These are phyloP conservation scores for Trematosphaeria pertusa DNA, from an alignment of 2,329 filamentous ascomycete genomes.

Conservation along the genomic window DNA sequence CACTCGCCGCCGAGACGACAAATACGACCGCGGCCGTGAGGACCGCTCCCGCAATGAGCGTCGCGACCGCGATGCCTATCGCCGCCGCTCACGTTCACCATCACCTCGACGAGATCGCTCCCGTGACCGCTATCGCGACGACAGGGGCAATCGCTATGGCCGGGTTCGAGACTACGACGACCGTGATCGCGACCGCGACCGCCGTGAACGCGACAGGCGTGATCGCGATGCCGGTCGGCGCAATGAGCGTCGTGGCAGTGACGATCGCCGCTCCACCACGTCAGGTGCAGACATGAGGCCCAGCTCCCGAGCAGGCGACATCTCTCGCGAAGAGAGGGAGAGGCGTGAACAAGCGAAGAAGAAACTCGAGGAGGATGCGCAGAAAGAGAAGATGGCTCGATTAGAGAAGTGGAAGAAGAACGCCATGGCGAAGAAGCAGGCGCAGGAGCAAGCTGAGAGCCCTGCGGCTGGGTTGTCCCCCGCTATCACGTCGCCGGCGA, in stretches of 20 bases:
- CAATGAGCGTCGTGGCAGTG: conserved; percentile 73
- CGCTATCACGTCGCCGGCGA: conserved; percentile 74
- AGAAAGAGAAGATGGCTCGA: conserved; percentile 61
- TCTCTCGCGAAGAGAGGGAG: conserved; percentile 57
- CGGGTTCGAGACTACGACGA: conserved; percentile 36
- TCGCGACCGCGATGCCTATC: background rate
- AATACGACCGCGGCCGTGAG: too few relatives aligned
- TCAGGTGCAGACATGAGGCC: conserved; percentile 31
- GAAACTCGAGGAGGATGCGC: conserved; percentile 33
- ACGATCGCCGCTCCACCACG: conserved; percentile 65
- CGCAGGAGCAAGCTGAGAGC: conserved; percentile 71
- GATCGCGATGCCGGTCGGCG: conserved; percentile 66
- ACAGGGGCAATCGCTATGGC: conserved; percentile 59
- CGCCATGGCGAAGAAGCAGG: conserved; percentile 55
- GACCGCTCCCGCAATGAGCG: too few relatives aligned
- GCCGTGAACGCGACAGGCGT: conserved; percentile 61
- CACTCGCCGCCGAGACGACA: too few relatives aligned
- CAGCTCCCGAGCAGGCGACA: conserved; percentile 40
- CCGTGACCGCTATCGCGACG: conserved; percentile 29
- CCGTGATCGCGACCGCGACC: conserved; percentile 62
- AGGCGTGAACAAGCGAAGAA: conserved; percentile 61
- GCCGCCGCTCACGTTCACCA: too few relatives aligned
- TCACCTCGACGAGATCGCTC: conserved; percentile 31
- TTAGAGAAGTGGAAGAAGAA: conserved; percentile 93
- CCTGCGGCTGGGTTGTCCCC: conserved; percentile 61